phyloP scores from a whole-genome alignment of 257 asterid genomes.

The Capsicum rhomboideum region DNA sequence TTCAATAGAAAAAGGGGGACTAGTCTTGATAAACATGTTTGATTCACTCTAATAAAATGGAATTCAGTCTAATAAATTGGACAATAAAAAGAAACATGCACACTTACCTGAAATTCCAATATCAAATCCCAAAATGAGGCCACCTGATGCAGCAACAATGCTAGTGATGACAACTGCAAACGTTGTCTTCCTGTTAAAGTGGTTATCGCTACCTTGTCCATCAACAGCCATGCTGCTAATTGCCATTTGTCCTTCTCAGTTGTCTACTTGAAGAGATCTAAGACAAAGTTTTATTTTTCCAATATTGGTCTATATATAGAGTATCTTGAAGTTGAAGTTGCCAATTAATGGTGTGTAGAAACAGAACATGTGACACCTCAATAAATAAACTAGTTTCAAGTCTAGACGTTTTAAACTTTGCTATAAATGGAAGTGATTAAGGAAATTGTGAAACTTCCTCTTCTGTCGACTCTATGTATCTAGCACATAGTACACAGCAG shows the following conservation, averaged over 20 bases:
- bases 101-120: neutral
- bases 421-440: neutral
- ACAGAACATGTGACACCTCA: neutral
- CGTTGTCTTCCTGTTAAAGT: neutral
- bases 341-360: neutral
- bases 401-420: neutral
- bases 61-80: neutral
- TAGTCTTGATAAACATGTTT: no score
- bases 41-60: no score
- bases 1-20: no score
- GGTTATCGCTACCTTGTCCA: neutral
- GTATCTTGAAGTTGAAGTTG: neutral
- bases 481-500: neutral
- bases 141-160: conserved; percentile 5
- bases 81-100: neutral
- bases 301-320: neutral
- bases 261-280: neutral
- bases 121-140: neutral
- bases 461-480: neutral
- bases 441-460: neutral
- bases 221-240: neutral
- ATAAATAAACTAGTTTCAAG: neutral
- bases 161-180: neutral
- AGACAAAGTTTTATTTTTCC: neutral
- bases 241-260: neutral